A percentile compares a stretch with the other conserved stretches of the same genome.
Conservation (phyloP, 176 grass and related monocot genomes). For the Carex scoparia region DNA sequence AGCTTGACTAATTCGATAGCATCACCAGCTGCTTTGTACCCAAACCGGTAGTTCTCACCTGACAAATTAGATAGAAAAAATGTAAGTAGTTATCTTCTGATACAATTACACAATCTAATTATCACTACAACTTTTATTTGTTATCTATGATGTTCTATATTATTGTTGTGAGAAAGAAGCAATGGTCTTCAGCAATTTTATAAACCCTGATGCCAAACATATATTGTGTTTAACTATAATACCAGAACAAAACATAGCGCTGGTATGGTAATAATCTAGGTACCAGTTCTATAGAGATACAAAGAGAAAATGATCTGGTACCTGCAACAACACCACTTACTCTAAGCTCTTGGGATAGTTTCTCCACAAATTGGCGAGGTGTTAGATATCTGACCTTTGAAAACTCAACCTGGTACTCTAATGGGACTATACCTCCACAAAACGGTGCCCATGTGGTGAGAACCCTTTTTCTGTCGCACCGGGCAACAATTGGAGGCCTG, state of each 20-base stretch:
- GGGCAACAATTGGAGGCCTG: slow-evolving; percentile 88
- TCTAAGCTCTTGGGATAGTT: slow-evolving; percentile 83
- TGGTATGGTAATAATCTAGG: neutral
- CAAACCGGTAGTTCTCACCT: slow-evolving; percentile 99
- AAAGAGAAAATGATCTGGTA: slow-evolving; percentile 39
- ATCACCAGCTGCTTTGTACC: slow-evolving; percentile 96
- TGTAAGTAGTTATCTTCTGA: slow-evolving; percentile 3
- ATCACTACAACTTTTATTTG: neutral
- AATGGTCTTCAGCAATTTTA: neutral
- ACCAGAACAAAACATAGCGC: neutral
- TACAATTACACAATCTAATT: neutral
- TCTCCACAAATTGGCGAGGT: slow-evolving; percentile 91
- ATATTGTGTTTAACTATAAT: neutral
- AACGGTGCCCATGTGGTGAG: slow-evolving; percentile 77
- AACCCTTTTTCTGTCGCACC: slow-evolving; percentile 73
- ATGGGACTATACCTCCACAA: slow-evolving; percentile 28
- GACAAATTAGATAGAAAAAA: slow-evolving; percentile 27
- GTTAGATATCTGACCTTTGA: slow-evolving; percentile 66
- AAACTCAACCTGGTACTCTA: slow-evolving; percentile 45
- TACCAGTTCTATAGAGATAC: slow-evolving; percentile 14
- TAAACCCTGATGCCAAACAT: neutral
- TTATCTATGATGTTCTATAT: neutral
- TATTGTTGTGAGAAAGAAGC: neutral
- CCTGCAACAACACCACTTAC: slow-evolving; percentile 87
- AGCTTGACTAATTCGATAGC: slow-evolving; percentile 43